Evolutionary conservation across 208 protist species (phyloP).

Genomic region (Trypanosoma platydactyli): DNA sequence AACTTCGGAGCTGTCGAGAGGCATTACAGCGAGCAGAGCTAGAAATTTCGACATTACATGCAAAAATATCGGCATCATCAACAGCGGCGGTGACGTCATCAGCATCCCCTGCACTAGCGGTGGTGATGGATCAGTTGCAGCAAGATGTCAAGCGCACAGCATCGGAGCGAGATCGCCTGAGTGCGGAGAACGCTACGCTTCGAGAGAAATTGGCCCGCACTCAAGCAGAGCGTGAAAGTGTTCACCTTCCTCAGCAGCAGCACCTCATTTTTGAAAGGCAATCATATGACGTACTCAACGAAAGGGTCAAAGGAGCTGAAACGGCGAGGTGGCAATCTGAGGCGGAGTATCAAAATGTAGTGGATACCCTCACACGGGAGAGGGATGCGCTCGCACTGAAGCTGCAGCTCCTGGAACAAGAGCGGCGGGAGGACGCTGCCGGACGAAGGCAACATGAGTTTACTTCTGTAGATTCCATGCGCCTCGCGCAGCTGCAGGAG

Average conservation of each 20-base stretch:
- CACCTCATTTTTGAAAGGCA: constrained; percentile 22
- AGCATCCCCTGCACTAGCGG: constrained; percentile 12
- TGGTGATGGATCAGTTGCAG: constrained; percentile 21
- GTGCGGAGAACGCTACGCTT: constrained; percentile 25
- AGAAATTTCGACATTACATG: constrained; percentile 47
- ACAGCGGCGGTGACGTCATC: background rate
- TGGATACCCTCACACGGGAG: constrained; percentile 51
- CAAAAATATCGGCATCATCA: background rate
- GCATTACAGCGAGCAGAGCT: constrained; percentile 43
- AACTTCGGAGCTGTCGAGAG: constrained; percentile 39
- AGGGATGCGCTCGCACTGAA: constrained; percentile 43
- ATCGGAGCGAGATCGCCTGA: constrained; percentile 12
- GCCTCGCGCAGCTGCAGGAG: constrained; percentile 46
- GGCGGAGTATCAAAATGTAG: constrained; percentile 33
- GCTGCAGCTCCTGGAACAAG: constrained; percentile 30
- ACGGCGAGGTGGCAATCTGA: constrained; percentile 37
- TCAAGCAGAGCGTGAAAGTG: constrained; percentile 37
- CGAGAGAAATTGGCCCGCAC: constrained; percentile 38
- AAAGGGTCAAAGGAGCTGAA: constrained; percentile 15
- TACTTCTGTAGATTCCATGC: constrained; percentile 31
- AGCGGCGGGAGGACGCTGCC: background rate
- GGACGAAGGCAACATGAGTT: background rate
- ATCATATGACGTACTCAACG: constrained; percentile 17
- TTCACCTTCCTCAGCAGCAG: constrained; percentile 22
- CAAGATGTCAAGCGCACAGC: constrained; percentile 9